A percentile compares a stretch with the other conserved stretches of the same genome.
phyloP scores from a whole-genome alignment of 129 eudicot genomes.

The Artemisia tridentata region DNA sequence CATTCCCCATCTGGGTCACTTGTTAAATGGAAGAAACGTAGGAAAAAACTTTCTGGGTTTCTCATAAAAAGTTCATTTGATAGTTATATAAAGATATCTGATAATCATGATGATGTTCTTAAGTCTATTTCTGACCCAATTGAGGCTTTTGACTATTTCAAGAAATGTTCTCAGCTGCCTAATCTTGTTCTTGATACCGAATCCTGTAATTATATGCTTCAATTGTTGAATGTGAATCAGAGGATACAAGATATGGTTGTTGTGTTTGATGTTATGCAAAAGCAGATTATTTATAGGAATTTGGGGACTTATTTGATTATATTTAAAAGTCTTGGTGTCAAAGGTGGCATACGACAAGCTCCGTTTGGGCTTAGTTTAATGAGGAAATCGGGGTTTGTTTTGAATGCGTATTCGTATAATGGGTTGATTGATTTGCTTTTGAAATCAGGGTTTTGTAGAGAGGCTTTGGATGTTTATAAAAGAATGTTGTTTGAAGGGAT shows the following conservation, averaged over 20 bases:
- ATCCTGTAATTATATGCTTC: constrained; percentile 89
- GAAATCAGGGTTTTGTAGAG: constrained; percentile 70
- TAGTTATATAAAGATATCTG: constrained; percentile 12
- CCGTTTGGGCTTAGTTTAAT: constrained; percentile 64
- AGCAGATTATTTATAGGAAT: constrained; percentile 78
- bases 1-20: constrained; percentile 39
- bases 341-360: constrained; percentile 74
- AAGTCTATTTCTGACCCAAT: constrained; percentile 50
- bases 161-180: constrained; percentile 54
- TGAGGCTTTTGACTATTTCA: constrained; percentile 56
- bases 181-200: constrained; percentile 67
- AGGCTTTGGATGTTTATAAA: constrained; percentile 68
- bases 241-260: constrained; percentile 62
- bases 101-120: constrained; percentile 45
- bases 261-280: constrained; percentile 94
- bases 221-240: constrained; percentile 48
- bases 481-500: constrained; percentile 66
- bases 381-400: constrained; percentile 58
- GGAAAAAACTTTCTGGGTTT: constrained; percentile 45
- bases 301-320: constrained; percentile 63
- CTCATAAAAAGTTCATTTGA: constrained; percentile 39
- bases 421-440: constrained; percentile 85
- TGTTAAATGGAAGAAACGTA: constrained; percentile 57
- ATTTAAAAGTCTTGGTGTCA: constrained; percentile 59
- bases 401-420: constrained; percentile 85